phyloP scores from a whole-genome alignment of 1,139 yeast species.

The Meyerozyma carpophila region DNA sequence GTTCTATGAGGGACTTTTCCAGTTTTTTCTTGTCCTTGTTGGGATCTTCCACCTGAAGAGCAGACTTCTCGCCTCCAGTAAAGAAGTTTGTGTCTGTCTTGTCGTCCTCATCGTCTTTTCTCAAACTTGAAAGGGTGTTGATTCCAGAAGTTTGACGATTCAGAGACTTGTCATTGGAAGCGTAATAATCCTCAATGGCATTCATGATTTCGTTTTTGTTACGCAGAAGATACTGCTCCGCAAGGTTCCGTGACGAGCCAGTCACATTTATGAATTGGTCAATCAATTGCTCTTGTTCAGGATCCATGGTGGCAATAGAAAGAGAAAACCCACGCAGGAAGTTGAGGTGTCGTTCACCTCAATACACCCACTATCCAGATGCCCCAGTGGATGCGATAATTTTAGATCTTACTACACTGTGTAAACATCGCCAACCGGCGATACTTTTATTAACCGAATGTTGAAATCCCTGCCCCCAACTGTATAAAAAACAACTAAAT shows the following conservation, averaged over 20 bases:
- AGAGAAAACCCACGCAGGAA: background rate
- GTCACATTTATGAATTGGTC: slow-evolving; percentile 50
- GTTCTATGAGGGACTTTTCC: slow-evolving; percentile 42
- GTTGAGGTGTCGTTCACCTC: too few species aligned
- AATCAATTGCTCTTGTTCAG: slow-evolving; percentile 23
- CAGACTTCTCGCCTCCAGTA: slow-evolving; percentile 95
- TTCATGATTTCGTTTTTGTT: slow-evolving; percentile 32
- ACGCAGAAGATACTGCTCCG: slow-evolving; percentile 39
- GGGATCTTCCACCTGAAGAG: slow-evolving; percentile 90
- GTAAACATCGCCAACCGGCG: background rate
- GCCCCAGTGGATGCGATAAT: background rate
- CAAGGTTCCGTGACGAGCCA: slow-evolving; percentile 31
- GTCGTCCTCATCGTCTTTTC: slow-evolving; percentile 54
- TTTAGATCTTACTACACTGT: background rate
- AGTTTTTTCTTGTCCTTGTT: slow-evolving; percentile 41
- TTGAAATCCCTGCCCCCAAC: slow-evolving; percentile 7
- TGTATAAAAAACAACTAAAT: slow-evolving; percentile 10
- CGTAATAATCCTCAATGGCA: slow-evolving; percentile 42
- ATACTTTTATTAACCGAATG: slow-evolving; percentile 7
- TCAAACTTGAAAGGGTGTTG: slow-evolving; percentile 49
- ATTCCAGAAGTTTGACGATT: slow-evolving; percentile 16
- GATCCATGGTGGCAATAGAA: slow-evolving; percentile 14
- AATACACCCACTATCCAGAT: background rate
- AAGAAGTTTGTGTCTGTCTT: slow-evolving; percentile 71
- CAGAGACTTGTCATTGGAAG: slow-evolving; percentile 12